Base-by-base conservation (phyloP, 129 eudicot species). In the Centaurea solstitialis region DNA sequence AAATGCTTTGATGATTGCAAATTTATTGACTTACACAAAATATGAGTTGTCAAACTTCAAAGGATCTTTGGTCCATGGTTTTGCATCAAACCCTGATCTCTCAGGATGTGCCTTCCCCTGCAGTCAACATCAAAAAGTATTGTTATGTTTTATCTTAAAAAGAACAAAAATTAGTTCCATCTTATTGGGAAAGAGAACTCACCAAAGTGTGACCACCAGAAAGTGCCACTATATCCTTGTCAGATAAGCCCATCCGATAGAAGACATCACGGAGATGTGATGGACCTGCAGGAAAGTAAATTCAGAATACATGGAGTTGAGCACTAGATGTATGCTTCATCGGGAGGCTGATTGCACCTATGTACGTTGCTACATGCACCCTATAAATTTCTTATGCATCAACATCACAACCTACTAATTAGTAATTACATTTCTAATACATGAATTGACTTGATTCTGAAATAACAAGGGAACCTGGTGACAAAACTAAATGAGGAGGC, bases 151-250 rank as follows among this genome's bases (percentile, higher is more conserved):
- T 38, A 39, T 21, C 11, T 1, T 74, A 22, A 9, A 21, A 26
- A 61, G 17, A 4, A 40, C 9, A 35, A 2, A 28, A 9, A 18
- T 10, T 74, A 21, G n/a, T 30, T 33, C 26, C 9, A 50, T 68
- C 21, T 9, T 10, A 13, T 33, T 41, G 35, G 6, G 22, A 17
- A 67, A n/a, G 39, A 20, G 35, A 79, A 64, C 79, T 50, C 78
- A 96, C 99, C 95, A 96, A 81, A 38, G 99, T 96, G 81, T 96
- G 99, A 24, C 88, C 99, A 28, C 99, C 99, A 7, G 99, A 93
- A 66, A 96, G 91, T 76, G 98, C 98, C 10, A 96, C 99, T 72
- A 96, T 96, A 69, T 93, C 99, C 76, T 85, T 88, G 87, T 93
- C 99, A 39, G 96, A 76, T 43, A 93, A 78, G 26, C 99, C 99